Evolutionary conservation across 192 early-diverging fungal genomes (phyloP).

Genomic region (Entrophospora sp.): DNA sequence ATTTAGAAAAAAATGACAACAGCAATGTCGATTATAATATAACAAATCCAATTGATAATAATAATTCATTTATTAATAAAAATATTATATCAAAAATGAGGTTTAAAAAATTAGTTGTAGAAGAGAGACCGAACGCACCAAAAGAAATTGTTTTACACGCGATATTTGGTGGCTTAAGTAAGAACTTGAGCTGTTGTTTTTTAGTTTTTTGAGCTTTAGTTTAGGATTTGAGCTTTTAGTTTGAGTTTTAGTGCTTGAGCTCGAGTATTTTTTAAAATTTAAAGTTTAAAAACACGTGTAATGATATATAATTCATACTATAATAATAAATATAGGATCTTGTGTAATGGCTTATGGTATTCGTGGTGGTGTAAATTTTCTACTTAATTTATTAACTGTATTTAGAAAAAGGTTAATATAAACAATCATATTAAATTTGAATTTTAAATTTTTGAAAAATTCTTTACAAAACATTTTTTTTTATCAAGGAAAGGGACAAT

Average conservation of each 20-base stretch:
- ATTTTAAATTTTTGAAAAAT: background rate
- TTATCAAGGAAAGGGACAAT: conserved; percentile 2
- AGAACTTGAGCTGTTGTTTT: background rate
- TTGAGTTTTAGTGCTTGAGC: no score
- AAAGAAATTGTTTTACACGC: conserved; percentile 1
- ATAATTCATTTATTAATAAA: background rate
- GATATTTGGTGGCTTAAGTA: conserved; percentile 12
- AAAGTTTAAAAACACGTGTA: no score
- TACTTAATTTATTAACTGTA: conserved; percentile 4
- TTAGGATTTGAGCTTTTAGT: background rate
- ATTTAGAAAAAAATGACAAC: no score
- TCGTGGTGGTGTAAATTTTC: conserved; percentile 18
- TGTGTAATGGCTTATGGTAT: background rate
- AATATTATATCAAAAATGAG: background rate
- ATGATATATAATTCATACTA: background rate
- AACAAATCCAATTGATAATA: background rate
- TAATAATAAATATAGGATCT: background rate
- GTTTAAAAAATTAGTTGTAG: background rate
- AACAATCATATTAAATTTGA: background rate
- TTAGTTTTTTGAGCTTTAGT: background rate
- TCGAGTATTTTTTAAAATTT: no score
- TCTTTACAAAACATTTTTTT: background rate
- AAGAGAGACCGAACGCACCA: background rate
- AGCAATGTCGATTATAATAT: background rate
- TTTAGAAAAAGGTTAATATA: conserved; percentile 16